Evolutionary conservation across 139 green algal genomes (phyloP), one percentile per base, ranked within the genome.

Genomic region (Chlamydomonas schloesseri): DNA sequence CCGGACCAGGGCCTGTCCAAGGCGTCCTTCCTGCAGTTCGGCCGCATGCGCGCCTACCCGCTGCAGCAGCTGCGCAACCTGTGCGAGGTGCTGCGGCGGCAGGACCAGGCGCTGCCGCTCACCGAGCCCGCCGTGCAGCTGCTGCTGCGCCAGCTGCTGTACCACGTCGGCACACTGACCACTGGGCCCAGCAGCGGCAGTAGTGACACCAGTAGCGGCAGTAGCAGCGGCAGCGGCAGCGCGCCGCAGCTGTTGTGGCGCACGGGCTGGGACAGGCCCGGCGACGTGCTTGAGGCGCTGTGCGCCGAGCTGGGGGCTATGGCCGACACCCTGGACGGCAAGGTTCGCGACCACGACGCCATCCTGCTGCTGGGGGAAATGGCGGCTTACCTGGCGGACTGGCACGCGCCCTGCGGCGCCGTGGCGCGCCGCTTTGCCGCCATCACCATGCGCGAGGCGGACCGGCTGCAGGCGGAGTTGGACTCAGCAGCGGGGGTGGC

Each of bases 341-440:
- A 60, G 73, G 88, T 82, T 0, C 68, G 86, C 2, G 86, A 91
- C 26, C 86, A 90, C n/a, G 73, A 73, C 5, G 42, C 85, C 3
- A 77, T 92, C 60, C 76, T 89, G 69, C 72, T 92, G 47, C 88
- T 93, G 31, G 90, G 90, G 8, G 80, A 90, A 68, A 6, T 92
- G 31, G 86, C 88, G 17, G 82, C 88, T 6, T 93, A 90, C 88
- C 86, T 93, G 34, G 67, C 88, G 0, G 68, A 57, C 67, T 90
- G 74, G 68, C 24, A 71, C 47, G 9, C 64, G 28, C 42, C 70
- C n/a, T 82, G 64, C 69, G 31, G 23, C 8, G 33, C 47, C 28
- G 65, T 90, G 23, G 86, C 89, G 1, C 77, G 80, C 36, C 73
- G 71, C 21, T 93, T 94, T 86, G 89, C 91, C 13, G 71, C 34